Base-by-base conservation (phyloP, 441 rosid species). In the Mallotus japonicus region DNA sequence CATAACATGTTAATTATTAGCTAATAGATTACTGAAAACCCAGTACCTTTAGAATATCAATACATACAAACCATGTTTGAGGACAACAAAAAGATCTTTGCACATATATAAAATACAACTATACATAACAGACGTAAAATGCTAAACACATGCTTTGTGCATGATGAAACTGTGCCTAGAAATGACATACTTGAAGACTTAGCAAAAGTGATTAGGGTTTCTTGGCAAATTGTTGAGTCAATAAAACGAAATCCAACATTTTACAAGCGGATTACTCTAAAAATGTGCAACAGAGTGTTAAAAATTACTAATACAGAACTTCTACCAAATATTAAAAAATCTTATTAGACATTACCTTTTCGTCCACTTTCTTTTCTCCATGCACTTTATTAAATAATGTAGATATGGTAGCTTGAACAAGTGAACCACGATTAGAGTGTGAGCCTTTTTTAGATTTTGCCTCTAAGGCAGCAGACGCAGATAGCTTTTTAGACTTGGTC, bases 361-460 rank as follows among this genome's bases (percentile, higher is more conserved):
- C 76, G 71, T 84, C 91, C 20, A n/a, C 77, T 59, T 61, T 76
- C 55, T 65, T 62, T 58, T 72, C 72, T 8, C 7, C 70, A 44
- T 62, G 40, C 60, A 80, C 93, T 82, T 90, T 95, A 77, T 87
- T 92, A 83, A 92, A 91, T 69, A 95, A 73, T 50, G 93, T 85
- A 62, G 95, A 80, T 73, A 92, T 85, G 6, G 95, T 89, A 24
- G 95, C 76, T 83, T 95, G 99, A 79, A 92, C 91, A 57, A 95
- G 90, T 70, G 90, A 83, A 78, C 83, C 77, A 49, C 71, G 84
- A 75, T 72, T 83, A 73, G 61, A 55, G 34, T 32, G 17, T 14
- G 79, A 72, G 58, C 76, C 77, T 73, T 85, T 83, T 75, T 78
- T 76, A 32, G 84, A 80, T 67, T 42, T 81, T 58, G 73, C 78